phyloP scores from a whole-genome alignment of 2,329 filamentous ascomycete species.

The Pseudogymnoascus destructans region DNA sequence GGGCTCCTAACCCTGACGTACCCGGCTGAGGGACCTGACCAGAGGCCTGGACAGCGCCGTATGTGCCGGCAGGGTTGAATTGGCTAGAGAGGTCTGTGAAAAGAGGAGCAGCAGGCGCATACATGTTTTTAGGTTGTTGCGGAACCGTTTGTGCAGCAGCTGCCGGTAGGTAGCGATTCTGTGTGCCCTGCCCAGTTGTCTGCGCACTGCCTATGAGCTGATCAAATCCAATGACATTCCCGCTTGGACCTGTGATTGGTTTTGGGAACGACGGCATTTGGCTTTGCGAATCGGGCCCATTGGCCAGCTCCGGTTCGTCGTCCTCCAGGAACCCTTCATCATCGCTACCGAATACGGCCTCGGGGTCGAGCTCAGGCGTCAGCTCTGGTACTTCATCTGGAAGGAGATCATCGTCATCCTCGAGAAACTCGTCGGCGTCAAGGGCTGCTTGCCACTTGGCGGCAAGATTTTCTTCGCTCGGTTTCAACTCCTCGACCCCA shows the following conservation, averaged over 20 bases:
- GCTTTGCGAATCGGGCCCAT: conserved; percentile 18
- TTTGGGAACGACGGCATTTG: conserved; percentile 21
- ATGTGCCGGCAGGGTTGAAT: conserved; percentile 16
- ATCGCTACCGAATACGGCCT: conserved; percentile 65
- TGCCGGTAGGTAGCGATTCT: conserved; percentile 23
- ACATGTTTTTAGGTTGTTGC: conserved; percentile 16
- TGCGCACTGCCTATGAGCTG: conserved; percentile 13
- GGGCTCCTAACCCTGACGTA: conserved; percentile 3
- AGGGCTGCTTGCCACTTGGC: conserved; percentile 77
- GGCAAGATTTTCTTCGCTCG: conserved; percentile 50
- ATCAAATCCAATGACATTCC: conserved; percentile 21
- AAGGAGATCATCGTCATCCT: conserved; percentile 45
- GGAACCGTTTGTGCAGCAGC: conserved; percentile 11
- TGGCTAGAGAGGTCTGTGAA: conserved; percentile 24
- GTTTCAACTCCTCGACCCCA: background rate
- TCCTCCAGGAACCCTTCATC: conserved; percentile 73
- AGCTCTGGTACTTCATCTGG: conserved; percentile 36
- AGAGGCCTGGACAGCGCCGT: conserved; percentile 12
- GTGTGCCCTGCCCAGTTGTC: conserved; percentile 14
- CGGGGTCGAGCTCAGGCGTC: conserved; percentile 42
- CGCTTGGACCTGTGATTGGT: conserved; percentile 23
- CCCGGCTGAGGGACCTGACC: background rate
- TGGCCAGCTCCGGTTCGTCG: conserved; percentile 16
- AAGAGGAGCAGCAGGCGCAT: conserved; percentile 21
- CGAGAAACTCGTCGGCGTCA: conserved; percentile 52